phyloP scores from a whole-genome alignment of 2,329 filamentous ascomycete genomes.

The Pezicula neosporulosa region DNA sequence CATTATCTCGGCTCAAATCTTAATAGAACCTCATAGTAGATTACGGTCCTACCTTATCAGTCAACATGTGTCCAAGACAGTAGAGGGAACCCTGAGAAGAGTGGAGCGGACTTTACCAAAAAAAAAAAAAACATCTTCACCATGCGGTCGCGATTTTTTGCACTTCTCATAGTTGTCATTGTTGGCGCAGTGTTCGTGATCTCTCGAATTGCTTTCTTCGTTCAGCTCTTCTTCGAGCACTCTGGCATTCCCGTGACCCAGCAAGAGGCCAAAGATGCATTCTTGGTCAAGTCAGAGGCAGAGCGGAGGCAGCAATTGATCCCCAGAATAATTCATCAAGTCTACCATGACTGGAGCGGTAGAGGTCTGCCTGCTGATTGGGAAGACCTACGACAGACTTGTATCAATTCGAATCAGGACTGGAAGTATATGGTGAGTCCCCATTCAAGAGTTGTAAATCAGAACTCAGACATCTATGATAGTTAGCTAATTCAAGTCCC shows the following conservation, averaged over 20 bases:
- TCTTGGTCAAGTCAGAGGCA: neutral
- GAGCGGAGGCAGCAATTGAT: slow-evolving; percentile 55
- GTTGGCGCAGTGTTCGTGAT: slow-evolving; percentile 2
- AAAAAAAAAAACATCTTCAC: neutral
- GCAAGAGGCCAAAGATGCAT: slow-evolving; percentile 4
- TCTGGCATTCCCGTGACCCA: slow-evolving; percentile 11
- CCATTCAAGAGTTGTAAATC: slow-evolving; percentile 10
- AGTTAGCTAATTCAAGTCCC: neutral
- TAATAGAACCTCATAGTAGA: too few relatives aligned
- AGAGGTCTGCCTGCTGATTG: slow-evolving; percentile 67
- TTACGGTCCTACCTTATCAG: too few relatives aligned
- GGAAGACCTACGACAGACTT: slow-evolving; percentile 62
- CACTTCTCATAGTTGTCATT: neutral
- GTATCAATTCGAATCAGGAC: slow-evolving; percentile 63
- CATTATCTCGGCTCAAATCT: too few relatives aligned
- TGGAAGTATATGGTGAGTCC: slow-evolving; percentile 67
- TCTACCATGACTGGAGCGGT: slow-evolving; percentile 35
- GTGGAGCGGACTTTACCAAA: too few relatives aligned
- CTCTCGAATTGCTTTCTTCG: slow-evolving; percentile 4
- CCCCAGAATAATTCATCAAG: slow-evolving; percentile 71
- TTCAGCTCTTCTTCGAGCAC: slow-evolving; percentile 13
- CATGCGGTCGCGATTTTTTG: neutral
- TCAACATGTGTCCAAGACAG: too few relatives aligned
- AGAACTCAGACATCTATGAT: neutral
- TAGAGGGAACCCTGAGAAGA: too few relatives aligned